These are phyloP conservation scores for Colletotrichum sp. DNA, from an alignment of 2,329 filamentous ascomycete genomes.

Conservation along the genomic window DNA sequence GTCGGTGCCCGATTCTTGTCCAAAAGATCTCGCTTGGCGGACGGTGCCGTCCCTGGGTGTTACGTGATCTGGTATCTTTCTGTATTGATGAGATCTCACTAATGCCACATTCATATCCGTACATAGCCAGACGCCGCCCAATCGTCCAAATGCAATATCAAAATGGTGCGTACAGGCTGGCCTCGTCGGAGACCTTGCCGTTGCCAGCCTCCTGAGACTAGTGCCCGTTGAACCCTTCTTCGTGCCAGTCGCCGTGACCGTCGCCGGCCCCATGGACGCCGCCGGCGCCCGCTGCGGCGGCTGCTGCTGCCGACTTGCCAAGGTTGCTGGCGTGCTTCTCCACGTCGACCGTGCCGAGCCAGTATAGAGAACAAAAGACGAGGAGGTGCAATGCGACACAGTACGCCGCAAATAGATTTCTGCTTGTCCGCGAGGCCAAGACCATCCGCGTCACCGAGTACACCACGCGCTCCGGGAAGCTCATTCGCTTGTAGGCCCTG, in stretches of 20 bases:
- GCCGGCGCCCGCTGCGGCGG: conserved; percentile 44
- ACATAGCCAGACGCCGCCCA: neutral
- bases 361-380: conserved; percentile 87
- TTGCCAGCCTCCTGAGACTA: conserved; percentile 20
- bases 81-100: conserved; percentile 1
- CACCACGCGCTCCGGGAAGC: conserved; percentile 84
- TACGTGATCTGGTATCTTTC: neutral
- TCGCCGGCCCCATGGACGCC: conserved; percentile 29
- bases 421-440: conserved; percentile 84
- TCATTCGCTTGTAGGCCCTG: conserved; percentile 91
- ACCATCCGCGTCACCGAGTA: conserved; percentile 93
- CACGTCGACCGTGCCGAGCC: conserved; percentile 73
- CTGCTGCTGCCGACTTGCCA: conserved; percentile 48
- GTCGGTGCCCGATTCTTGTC: neutral
- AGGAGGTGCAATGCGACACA: conserved; percentile 87
- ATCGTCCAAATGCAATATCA: conserved; percentile 1
- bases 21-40: neutral
- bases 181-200: neutral
- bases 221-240: conserved; percentile 61
- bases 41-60: neutral
- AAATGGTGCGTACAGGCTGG: neutral
- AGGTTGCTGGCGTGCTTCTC: conserved; percentile 65
- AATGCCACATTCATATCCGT: conserved; percentile 1
- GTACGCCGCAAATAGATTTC: conserved; percentile 93
- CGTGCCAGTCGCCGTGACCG: conserved; percentile 64